Conservation (phyloP, 75 land plant species). For the Sequoia sempervirens region DNA sequence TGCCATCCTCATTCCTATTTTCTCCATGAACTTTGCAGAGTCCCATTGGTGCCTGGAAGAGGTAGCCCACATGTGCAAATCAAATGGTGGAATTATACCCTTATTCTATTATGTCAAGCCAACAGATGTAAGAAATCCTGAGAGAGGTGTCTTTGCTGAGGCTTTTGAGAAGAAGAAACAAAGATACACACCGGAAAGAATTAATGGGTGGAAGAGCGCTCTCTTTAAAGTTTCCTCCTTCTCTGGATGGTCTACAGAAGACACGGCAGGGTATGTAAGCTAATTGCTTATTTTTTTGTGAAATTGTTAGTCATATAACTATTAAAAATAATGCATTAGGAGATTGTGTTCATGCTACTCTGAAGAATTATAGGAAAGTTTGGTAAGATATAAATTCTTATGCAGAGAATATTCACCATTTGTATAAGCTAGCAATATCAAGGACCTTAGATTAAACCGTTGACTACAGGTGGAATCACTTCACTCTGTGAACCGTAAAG, state of each 20-base stretch:
- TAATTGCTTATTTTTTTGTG: background rate
- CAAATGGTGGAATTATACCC: background rate
- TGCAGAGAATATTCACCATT: background rate
- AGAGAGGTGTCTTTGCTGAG: background rate
- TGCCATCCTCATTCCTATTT: constrained; percentile 10
- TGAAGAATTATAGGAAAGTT: background rate
- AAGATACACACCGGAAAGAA: background rate
- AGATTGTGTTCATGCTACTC: background rate
- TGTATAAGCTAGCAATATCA: background rate
- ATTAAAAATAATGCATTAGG: background rate
- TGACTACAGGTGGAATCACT: background rate
- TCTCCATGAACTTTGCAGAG: constrained; percentile 7
- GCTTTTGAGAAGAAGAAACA: constrained; percentile 6
- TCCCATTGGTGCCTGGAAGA: constrained; percentile 12
- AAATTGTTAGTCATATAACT: background rate
- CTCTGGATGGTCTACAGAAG: constrained; percentile 1
- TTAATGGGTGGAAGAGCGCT: constrained; percentile 4
- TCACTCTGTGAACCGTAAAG: background rate
- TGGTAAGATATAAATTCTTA: background rate
- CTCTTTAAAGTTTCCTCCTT: constrained; percentile 8
- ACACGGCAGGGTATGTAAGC: constrained; percentile 9
- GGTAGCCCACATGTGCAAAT: constrained; percentile 5
- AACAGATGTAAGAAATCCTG: constrained; percentile 10
- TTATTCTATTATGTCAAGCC: constrained; percentile 7
- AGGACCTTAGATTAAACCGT: background rate